A percentile compares a stretch with the other conserved stretches of the same genome.
phyloP scores from a whole-genome alignment of 108 stramenopile species.

The Chaetoceros tenuissimus region DNA sequence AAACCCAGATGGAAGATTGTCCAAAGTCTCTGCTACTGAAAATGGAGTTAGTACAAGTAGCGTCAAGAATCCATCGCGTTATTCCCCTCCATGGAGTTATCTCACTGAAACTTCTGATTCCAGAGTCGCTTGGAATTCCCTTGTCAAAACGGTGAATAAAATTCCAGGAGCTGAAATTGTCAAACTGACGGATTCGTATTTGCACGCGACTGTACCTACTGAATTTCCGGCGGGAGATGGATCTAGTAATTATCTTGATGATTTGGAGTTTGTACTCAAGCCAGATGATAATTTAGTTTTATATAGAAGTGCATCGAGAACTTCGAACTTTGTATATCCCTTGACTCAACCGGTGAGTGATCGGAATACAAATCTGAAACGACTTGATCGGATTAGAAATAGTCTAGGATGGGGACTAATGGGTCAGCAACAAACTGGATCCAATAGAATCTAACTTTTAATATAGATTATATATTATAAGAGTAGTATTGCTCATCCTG shows the following conservation, averaged over 20 bases:
- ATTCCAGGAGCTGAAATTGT: constrained; percentile 51
- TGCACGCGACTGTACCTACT: constrained; percentile 69
- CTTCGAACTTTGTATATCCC: constrained; percentile 85
- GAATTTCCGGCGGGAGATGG: constrained; percentile 37
- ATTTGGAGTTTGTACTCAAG: constrained; percentile 82
- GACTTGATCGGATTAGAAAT: constrained; percentile 69
- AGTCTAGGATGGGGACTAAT: constrained; percentile 70
- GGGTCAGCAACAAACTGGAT: constrained; percentile 50
- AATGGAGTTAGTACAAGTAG: constrained; percentile 72
- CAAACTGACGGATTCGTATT: constrained; percentile 64
- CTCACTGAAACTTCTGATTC: constrained; percentile 65
- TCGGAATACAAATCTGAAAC: constrained; percentile 69
- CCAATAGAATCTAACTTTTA: constrained; percentile 26
- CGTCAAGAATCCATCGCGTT: constrained; percentile 70
- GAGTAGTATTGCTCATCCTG: too few relatives aligned
- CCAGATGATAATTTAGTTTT: constrained; percentile 82
- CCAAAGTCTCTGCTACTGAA: constrained; percentile 60
- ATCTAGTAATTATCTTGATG: constrained; percentile 42
- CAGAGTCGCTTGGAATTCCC: constrained; percentile 58
- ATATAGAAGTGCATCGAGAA: constrained; percentile 75
- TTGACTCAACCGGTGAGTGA: constrained; percentile 87
- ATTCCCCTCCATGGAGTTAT: constrained; percentile 75
- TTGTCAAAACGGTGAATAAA: constrained; percentile 41
- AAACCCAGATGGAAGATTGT: constrained; percentile 49
- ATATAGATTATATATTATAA: background rate